Base-by-base conservation (phyloP, 257 asterid species). In the Galeopsis tetrahit region DNA sequence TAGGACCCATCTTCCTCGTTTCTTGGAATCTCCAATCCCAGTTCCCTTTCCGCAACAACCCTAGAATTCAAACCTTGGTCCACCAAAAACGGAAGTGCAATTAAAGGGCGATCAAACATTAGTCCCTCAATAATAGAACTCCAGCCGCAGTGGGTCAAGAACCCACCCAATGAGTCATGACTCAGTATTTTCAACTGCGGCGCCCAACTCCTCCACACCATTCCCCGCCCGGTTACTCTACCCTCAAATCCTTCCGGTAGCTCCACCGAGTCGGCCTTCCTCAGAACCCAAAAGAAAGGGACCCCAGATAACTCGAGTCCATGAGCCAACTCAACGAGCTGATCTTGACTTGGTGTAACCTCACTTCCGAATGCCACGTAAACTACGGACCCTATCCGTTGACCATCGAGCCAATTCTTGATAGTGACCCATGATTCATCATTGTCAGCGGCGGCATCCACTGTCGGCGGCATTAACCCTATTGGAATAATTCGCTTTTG, bases 101-200 rank as follows among this genome's bases (percentile, higher is more conserved):
- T 71, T 1, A 84, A 33, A 0, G 86, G 80, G 3, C 39, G 77
- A 34, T 85, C 80, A 33, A 43, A 48, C 61, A 21, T 59, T 0
- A 75, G 3, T 7, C 83, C 83, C 73, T 82, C 85, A n/a, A 82
- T 67, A 5, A 33, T 42, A 0, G 90, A 86, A 40, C 84, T 68
- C 88, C 88, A 81, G 10, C 88, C 87, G 14, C 84, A 78, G 2
- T 85, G 87, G 28, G 81, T 82, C 75, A 82, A 71, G 71, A 82
- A 85, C 21, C 85, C 85, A 0, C 87, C 87, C 6, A 86, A 72
- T 21, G 28, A 21, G 28, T 21, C 28, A 21, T 21, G 28, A 21
- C 28, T 21, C 28, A 21, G 28, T 21, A 21, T 21, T 21, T 21
- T 21, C 28, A 21, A 21, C 28, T 21, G 28, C 1, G 28, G 28